These are phyloP conservation scores for Bassia scoparia DNA, from an alignment of 148 eudicot species.

Conservation along the genomic window DNA sequence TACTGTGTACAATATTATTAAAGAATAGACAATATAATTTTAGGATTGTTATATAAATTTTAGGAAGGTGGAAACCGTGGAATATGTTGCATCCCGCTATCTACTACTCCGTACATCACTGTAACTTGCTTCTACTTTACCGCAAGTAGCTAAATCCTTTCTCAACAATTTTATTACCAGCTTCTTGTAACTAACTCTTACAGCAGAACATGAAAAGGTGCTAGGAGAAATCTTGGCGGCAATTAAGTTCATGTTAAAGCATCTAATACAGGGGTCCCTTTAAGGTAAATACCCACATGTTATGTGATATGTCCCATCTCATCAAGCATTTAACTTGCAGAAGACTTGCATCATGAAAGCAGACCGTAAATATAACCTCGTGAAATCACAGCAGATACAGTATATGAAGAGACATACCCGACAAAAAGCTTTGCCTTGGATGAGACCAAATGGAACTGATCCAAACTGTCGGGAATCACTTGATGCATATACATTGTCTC, in stretches of 20 bases:
- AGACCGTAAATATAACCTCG: neutral
- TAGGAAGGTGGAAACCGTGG: too few relatives aligned
- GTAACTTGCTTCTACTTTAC: neutral
- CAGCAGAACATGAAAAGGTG: neutral
- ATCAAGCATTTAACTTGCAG: neutral
- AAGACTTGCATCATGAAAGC: neutral
- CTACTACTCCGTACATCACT: neutral
- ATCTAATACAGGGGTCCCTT: neutral
- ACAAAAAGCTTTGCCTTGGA: constrained; percentile 67
- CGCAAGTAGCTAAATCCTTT: too few relatives aligned
- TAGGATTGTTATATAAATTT: too few relatives aligned
- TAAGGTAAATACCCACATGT: too few relatives aligned
- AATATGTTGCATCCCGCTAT: neutral
- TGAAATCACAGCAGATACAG: neutral
- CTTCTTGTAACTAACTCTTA: neutral
- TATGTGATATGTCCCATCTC: too few relatives aligned
- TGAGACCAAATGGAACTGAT: constrained; percentile 75
- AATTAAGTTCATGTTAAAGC: neutral
- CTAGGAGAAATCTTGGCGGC: neutral
- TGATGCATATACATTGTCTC: constrained; percentile 76
- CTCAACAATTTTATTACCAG: neutral
- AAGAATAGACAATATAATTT: neutral
- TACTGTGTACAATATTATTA: neutral
- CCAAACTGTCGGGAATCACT: constrained; percentile 76
- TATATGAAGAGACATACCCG: constrained; percentile 51